Evolutionary conservation across 2,329 filamentous ascomycete genomes (phyloP), one percentile per base, ranked within the genome.

Genomic region (Dactylellina parvicollis): DNA sequence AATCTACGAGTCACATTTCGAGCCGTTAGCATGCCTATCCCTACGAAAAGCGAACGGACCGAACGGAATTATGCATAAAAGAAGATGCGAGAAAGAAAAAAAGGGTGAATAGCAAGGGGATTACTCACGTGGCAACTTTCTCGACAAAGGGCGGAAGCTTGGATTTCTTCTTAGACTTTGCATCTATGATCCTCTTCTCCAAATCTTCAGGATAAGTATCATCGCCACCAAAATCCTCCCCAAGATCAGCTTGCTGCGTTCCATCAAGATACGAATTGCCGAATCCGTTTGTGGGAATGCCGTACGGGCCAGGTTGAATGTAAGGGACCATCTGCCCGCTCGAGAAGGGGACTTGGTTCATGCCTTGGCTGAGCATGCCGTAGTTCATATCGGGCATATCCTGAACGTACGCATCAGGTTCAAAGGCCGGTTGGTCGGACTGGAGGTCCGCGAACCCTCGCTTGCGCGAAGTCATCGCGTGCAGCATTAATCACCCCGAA

Each of bases 111-210:
- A 57, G 40, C 28, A 20, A 56, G 22, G 49, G 40, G 42, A 62
- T 71, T 44, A 70, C 59, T 56, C 30, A 75, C 60, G 60, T 70
- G 16, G 55, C 56, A 38, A 75, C 60, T 80, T 99, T 99, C 81
- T 97, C 93, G 44, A 99, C 93, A 83, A 99, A 99, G 0, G 95
- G 94, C 0, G 95, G 94, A 9, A 99, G 98, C 49, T 74, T 78
- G n/a, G 73, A 64, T 79, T 96, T 91, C 81, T 98, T 98, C 78
- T 93, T 86, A 4, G 56, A 20, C 81, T 96, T 98, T 14, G 89
- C 86, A 80, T 93, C 90, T 0, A 93, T 90, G 69, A 98, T 95
- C 79, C 89, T 88, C 83, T 96, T 96, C 7, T 92, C 92, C 74
- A 90, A 84, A 75, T 89, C 85, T 16, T 71, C 57, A 7, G 66